Evolutionary conservation across 164 flowering plant species (phyloP).

Genomic region (Cinnamomum chago): DNA sequence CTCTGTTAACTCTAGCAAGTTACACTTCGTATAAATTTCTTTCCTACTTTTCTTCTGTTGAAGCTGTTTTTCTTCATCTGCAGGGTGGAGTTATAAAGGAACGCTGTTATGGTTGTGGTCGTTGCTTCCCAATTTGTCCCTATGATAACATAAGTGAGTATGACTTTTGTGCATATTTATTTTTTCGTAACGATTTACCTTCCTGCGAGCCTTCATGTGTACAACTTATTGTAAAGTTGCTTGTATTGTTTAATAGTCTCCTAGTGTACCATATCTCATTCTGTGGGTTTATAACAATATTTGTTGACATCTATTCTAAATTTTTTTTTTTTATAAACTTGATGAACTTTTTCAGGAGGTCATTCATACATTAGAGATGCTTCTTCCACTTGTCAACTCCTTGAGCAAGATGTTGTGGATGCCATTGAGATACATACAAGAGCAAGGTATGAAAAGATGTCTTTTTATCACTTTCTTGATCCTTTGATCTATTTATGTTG

Average conservation of each 20-base stretch:
- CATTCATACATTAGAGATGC: slow-evolving; percentile 60
- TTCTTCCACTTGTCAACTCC: slow-evolving; percentile 52
- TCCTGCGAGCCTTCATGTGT: neutral
- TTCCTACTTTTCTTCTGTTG: neutral
- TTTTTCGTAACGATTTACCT: neutral
- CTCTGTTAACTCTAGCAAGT: neutral
- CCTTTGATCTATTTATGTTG: neutral
- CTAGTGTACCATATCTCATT: neutral
- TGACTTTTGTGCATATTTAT: neutral
- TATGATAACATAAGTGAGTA: slow-evolving; percentile 77
- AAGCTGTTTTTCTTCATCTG: slow-evolving; percentile 5
- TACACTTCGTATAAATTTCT: neutral
- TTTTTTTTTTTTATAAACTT: too few species aligned
- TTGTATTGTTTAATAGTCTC: neutral
- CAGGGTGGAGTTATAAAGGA: slow-evolving; percentile 72
- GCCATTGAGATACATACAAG: slow-evolving; percentile 82
- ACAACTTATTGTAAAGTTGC: too few species aligned
- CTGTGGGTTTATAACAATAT: neutral
- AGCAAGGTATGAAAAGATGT: slow-evolving; percentile 51
- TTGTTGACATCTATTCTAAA: too few species aligned
- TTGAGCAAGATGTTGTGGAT: slow-evolving; percentile 57
- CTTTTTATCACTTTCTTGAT: neutral
- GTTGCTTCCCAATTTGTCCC: slow-evolving; percentile 79
- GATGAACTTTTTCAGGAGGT: slow-evolving; percentile 32
- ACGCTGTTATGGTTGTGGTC: slow-evolving; percentile 93